phyloP scores from a whole-genome alignment of 306 rosid species.

The Castanopsis chinensis region DNA sequence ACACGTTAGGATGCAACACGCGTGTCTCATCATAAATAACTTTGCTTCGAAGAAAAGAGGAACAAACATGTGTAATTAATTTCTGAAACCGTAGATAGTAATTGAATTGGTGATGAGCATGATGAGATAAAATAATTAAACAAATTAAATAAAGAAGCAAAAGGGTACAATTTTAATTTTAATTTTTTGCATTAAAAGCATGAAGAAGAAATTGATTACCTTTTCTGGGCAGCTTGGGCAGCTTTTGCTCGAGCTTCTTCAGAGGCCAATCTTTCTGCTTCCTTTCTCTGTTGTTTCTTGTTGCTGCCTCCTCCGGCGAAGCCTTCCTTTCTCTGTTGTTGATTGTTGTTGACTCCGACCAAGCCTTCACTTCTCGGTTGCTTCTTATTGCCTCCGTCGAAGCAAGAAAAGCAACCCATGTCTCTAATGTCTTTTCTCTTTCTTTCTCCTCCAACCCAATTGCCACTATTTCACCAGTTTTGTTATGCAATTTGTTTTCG shows the following conservation, averaged over 20 bases:
- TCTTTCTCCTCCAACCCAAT: background rate
- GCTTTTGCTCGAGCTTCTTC: constrained; percentile 81
- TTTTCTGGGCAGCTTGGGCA: constrained; percentile 92
- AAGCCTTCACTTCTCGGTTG: constrained; percentile 71
- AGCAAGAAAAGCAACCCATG: constrained; percentile 87
- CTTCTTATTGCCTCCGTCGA: constrained; percentile 65
- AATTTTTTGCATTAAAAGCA: background rate
- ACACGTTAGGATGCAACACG: no score
- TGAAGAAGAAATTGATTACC: constrained; percentile 21
- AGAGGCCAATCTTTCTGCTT: constrained; percentile 75
- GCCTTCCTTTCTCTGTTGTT: constrained; percentile 37
- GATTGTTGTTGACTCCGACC: constrained; percentile 56
- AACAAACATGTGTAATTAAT: no score
- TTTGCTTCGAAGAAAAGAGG: no score
- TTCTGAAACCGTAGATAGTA: no score
- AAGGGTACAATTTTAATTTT: no score
- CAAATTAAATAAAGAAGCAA: no score
- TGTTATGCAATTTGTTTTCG: background rate
- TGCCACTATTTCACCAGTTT: no score
- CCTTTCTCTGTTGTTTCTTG: constrained; percentile 56
- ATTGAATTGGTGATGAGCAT: no score
- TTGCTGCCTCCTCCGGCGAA: constrained; percentile 50
- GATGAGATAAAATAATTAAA: no score
- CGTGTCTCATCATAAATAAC: no score
- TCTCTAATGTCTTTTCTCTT: constrained; percentile 2